phyloP scores from a whole-genome alignment of 2,329 filamentous ascomycete genomes.

The Sporothrix dimorphospora region DNA sequence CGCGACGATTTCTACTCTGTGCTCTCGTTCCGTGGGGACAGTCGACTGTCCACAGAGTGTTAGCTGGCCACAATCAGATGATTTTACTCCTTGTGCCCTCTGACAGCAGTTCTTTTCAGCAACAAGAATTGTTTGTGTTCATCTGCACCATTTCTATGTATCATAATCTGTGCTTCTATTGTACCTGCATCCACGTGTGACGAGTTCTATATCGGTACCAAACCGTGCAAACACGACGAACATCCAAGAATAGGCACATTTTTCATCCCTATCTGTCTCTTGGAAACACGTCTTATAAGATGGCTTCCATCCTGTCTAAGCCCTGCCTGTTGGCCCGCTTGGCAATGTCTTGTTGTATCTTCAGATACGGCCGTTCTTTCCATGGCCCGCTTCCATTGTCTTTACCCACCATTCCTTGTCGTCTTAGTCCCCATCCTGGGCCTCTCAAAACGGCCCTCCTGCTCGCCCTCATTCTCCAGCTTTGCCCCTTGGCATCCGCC shows the following conservation, averaged over 20 bases:
- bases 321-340: neutral
- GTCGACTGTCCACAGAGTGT: too few relatives aligned
- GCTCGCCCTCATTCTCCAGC: neutral
- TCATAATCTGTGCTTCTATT: neutral
- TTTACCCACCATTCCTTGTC: neutral
- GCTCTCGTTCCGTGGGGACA: too few relatives aligned
- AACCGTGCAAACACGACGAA: neutral
- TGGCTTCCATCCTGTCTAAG: neutral
- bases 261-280: neutral
- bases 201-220: neutral
- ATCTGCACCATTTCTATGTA: too few relatives aligned
- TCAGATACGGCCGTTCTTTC: neutral
- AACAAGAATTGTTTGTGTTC: neutral
- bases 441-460: neutral
- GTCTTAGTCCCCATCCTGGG: neutral
- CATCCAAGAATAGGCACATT: constrained; percentile 2
- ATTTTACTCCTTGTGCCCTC: neutral
- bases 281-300: neutral
- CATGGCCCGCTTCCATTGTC: neutral
- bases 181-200: neutral
- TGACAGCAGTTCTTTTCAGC: too few relatives aligned
- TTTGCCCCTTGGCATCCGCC: neutral
- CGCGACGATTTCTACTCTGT: neutral
- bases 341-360: neutral
- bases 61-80: neutral